Conservation (phyloP, 192 early-diverging fungal species). For the Martensiomyces pterosporus region DNA sequence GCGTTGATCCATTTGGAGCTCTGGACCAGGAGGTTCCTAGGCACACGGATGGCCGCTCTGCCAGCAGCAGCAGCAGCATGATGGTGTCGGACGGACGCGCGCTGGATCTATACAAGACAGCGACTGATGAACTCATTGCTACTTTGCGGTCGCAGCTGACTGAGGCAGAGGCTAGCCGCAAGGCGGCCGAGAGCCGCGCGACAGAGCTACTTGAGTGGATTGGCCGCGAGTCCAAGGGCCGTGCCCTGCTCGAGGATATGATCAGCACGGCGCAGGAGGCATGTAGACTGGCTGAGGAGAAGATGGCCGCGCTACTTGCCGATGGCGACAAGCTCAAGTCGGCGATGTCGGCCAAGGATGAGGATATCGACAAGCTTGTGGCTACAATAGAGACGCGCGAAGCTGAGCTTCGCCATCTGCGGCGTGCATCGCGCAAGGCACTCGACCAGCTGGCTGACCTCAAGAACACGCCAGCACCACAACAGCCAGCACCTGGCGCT, state of each 20-base stretch:
- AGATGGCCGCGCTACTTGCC: conserved; percentile 23
- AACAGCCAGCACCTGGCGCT: too few relatives aligned
- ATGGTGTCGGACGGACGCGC: conserved; percentile 11
- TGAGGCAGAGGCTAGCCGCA: conserved; percentile 14
- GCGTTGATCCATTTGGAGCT: conserved; percentile 14
- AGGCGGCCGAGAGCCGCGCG: conserved; percentile 36
- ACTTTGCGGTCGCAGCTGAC: conserved; percentile 28
- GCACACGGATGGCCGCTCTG: conserved; percentile 3
- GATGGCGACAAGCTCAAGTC: conserved; percentile 17
- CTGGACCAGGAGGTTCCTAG: too few relatives aligned
- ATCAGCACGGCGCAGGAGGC: conserved; percentile 50
- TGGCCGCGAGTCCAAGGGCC: conserved; percentile 51
- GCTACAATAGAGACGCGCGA: conserved; percentile 38
- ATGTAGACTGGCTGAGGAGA: conserved; percentile 44
- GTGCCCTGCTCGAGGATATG: conserved; percentile 50
- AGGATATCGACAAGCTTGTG: conserved; percentile 19
- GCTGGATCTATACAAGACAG: conserved; percentile 26
- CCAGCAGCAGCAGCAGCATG: neutral
- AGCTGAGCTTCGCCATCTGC: conserved; percentile 45
- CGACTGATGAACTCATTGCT: conserved; percentile 28
- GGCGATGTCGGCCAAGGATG: conserved; percentile 18
- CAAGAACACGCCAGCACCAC: conserved; percentile 14
- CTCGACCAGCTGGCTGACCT: conserved; percentile 46
- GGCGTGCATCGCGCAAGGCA: conserved; percentile 47
- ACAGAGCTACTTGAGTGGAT: conserved; percentile 49